Base-by-base conservation (phyloP, 192 early-diverging fungal species). In the Coemansia sp. region DNA sequence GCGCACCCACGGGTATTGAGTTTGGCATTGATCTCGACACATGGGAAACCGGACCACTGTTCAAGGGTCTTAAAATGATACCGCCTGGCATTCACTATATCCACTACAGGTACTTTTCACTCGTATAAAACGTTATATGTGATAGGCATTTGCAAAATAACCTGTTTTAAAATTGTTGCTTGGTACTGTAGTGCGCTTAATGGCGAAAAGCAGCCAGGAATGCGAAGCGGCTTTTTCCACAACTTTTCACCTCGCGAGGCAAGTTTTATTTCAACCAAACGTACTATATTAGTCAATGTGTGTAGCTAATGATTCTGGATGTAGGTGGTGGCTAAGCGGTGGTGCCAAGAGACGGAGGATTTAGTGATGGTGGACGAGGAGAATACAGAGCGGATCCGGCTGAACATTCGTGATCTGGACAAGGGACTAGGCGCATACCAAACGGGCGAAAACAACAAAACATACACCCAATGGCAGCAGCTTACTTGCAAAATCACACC, bases 31-130 rank as follows among this genome's bases (percentile, higher is more conserved):
- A 97, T 69, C 85, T 87, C 70, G 92, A 90, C 68, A 86, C 87
- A 19, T 98, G 95, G 95, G 82, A 87, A 49, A 92, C 87, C 17
- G 97, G 97, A 1, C 93, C 93, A 11, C 75, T 84, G 37, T 98
- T 98, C 74, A 92, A 86, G 62, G 97, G 97, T 43, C 70, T 97
- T 23, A 96, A 95, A 78, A 79, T 95, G 50, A 92, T 98, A 57
- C 95, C 97, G 17, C 91, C 94, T 0, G 97, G 97, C 0, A 83
- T 93, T 49, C 97, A 98, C 78, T 96, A 95, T 76, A 79, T 96
- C 14, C 92, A 92, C 69, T 96, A 94, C 76, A 88, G 89, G 32
- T 35, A 35, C 32, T 7, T 35, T 35, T 35, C 7, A 8, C 32
- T 35, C 8, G 32, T 35, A 35, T 6, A 35, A 8, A 35, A 2